Evolutionary conservation across 805 yeast genomes (phyloP).

Genomic region (Limtongozyma cylindracea): DNA sequence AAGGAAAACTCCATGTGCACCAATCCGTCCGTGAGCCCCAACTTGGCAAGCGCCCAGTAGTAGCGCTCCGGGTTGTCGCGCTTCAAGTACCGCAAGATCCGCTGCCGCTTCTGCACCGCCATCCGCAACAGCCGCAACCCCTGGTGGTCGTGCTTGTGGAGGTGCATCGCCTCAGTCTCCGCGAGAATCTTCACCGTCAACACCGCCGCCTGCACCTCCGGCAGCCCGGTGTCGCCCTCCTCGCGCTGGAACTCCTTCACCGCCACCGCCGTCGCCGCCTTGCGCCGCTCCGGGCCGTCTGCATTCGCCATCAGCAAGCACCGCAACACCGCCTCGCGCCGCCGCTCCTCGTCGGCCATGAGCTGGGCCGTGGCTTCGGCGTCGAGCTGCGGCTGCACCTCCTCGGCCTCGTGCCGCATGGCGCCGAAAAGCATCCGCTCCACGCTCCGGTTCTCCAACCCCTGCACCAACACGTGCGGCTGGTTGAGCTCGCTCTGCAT

Average conservation of each 20-base stretch:
- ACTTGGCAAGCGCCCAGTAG: conserved; percentile 63
- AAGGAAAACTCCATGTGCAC: conserved; percentile 61
- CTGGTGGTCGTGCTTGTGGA: conserved; percentile 45
- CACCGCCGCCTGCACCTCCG: conserved; percentile 91
- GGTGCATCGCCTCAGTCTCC: conserved; percentile 43
- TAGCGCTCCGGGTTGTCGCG: conserved; percentile 59
- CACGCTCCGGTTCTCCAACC: too few relatives aligned
- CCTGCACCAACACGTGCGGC: too few relatives aligned
- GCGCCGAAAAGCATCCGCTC: too few relatives aligned
- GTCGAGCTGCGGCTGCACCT: too few relatives aligned
- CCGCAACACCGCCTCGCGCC: conserved; percentile 44
- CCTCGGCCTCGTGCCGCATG: too few relatives aligned
- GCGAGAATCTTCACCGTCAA: conserved; percentile 61
- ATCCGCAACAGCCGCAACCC: conserved; percentile 52
- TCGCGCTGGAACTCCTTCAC: conserved; percentile 55
- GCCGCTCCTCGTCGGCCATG: conserved; percentile 31
- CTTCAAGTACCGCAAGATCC: conserved; percentile 59
- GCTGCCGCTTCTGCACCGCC: conserved; percentile 77
- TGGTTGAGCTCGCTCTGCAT: too few relatives aligned
- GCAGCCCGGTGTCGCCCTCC: conserved; percentile 83
- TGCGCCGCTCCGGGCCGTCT: conserved; percentile 25
- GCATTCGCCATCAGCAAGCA: conserved; percentile 57
- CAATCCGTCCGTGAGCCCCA: conserved; percentile 67
- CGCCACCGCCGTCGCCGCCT: conserved; percentile 38
- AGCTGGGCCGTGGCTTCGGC: too few relatives aligned